Conservation (phyloP, 805 yeast genomes). For the Cyberlindnera amylophila region DNA sequence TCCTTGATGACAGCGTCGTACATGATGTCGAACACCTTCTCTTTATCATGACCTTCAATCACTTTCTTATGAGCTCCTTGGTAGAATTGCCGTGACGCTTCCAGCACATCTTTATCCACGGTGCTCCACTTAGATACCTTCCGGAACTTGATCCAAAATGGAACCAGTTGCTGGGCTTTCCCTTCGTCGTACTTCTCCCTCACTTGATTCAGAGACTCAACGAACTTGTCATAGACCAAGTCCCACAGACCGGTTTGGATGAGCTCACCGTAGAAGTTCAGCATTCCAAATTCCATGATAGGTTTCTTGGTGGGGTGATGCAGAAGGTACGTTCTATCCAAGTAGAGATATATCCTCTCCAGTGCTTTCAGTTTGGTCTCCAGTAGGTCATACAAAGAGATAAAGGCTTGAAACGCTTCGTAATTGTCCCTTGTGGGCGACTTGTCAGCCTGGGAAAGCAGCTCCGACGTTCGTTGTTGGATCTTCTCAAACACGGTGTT, state of each 20-base stretch:
- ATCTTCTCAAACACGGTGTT: constrained; percentile 12
- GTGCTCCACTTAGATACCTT: constrained; percentile 7
- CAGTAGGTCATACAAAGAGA: constrained; percentile 7
- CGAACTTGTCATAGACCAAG: constrained; percentile 5
- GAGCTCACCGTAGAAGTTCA: constrained; percentile 11
- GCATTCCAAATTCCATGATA: constrained; percentile 11
- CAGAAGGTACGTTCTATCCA: constrained; percentile 26
- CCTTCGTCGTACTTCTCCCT: constrained; percentile 2
- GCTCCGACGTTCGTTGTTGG: not conserved
- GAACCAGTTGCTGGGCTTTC: not conserved
- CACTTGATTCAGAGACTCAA: constrained; percentile 2
- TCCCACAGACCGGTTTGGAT: constrained; percentile 9
- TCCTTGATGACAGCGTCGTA: constrained; percentile 12
- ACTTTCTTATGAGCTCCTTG: constrained; percentile 6
- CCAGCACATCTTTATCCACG: constrained; percentile 1
- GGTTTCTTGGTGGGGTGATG: constrained; percentile 25
- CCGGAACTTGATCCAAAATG: constrained; percentile 10
- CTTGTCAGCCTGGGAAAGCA: not conserved
- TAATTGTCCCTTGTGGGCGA: not conserved
- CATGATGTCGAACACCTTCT: constrained; percentile 3
- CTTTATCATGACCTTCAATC: not conserved
- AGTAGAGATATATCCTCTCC: constrained; percentile 18
- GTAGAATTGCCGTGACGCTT: constrained; percentile 4
- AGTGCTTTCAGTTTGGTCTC: constrained; percentile 8
- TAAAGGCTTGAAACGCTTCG: constrained; percentile 6